Evolutionary conservation across 352 stramenopile genomes (phyloP), one percentile per base, ranked within the genome.

Genomic region (Phytophthora ramorum): DNA sequence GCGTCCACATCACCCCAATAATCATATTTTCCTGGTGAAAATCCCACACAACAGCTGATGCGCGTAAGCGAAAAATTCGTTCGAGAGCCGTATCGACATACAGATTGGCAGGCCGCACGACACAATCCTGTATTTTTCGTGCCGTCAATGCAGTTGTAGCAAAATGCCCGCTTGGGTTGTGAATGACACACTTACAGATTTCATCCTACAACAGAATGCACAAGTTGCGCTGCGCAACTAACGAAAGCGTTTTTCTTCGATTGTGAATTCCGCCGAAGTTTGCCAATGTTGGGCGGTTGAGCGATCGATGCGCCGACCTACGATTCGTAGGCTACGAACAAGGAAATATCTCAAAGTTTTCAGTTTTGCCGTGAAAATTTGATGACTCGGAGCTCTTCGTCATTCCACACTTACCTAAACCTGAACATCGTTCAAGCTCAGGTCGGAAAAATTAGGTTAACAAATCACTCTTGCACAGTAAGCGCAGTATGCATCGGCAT

Each of bases 21-120:
- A 32, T 3, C 26, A 32, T 32, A 32, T 32, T 7, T 26, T 69
- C 14, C 62, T 66, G 41, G 48, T 48, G 47, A 71, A 62, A 67
- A 55, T 62, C 49, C 35, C 14, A 48, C 13, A 35, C 20, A 63
- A 50, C 48, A 71, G 43, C 46, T 69, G 59, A 44, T 58, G 32
- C 30, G 4, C 7, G 19, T 35, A 59, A 65, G 32, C 28, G 58
- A 7, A 68, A 73, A 73, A 62, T 63, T 73, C 28, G 17, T 51
- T 66, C 55, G 47, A 69, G 59, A 72, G 58, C 51, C 59, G 58
- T 61, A 41, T 26, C 43, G 40, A 63, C 56, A 73, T 69, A 59
- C 59, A 69, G 66, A 50, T 49, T 61, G 17, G n/a, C 63, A 71
- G 50, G 32, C 63, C 57, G 63, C 63, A 71, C 63, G 63, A 62